Percentiles rank a stretch among this genome's conserved stretches.
Conservation (phyloP, 2,329 filamentous ascomycete species). For the Colletotrichum incanum region DNA sequence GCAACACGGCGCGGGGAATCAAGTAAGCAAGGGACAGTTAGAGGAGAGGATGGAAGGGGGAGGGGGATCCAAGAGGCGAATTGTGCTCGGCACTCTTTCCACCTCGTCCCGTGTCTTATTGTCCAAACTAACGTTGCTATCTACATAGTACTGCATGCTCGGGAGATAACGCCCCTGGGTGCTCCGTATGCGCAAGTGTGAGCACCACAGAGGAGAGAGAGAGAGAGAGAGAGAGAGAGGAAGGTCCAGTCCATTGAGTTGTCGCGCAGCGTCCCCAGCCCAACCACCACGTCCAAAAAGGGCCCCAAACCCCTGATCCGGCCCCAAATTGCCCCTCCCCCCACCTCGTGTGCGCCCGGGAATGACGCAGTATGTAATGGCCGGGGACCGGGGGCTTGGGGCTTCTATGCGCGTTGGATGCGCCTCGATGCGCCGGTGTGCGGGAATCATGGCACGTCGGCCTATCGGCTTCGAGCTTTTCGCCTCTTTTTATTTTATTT, state of each 20-base stretch:
- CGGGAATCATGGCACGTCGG: slow-evolving; percentile 1
- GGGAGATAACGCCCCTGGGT: neutral
- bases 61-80: neutral
- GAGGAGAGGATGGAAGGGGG: neutral
- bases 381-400: neutral
- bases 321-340: slow-evolving; percentile 35
- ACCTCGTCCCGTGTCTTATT: neutral
- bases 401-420: neutral
- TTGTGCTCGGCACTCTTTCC: slow-evolving; percentile 24
- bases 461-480: slow-evolving; percentile 28
- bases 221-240: slow-evolving; percentile 5
- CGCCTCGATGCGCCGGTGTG: slow-evolving; percentile 4
- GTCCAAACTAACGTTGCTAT: neutral
- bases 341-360: slow-evolving; percentile 33
- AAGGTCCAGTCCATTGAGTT: slow-evolving; percentile 39
- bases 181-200: neutral
- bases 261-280: neutral
- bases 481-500: neutral
- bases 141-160: neutral
- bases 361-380: slow-evolving; percentile 31
- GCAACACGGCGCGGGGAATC: neutral
- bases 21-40: slow-evolving; percentile 1
- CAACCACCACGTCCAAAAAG: slow-evolving; percentile 4
- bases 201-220: neutral
- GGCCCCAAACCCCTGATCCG: slow-evolving; percentile 3